Base-by-base conservation (phyloP, 805 yeast species). In the Metschnikowia continentalis region DNA sequence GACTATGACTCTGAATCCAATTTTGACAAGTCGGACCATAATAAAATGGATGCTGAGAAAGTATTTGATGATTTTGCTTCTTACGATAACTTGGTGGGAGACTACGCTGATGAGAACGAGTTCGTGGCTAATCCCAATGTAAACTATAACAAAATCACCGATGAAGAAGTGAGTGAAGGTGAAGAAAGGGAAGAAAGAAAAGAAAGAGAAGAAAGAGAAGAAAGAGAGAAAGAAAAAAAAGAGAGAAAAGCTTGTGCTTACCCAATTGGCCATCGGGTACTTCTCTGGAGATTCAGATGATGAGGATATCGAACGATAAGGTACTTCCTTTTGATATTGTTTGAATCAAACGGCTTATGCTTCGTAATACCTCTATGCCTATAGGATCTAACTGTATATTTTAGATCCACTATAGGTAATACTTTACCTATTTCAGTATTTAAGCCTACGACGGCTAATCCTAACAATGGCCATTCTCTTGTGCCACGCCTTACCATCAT, bases 221-320 rank as follows among this genome's bases (percentile, higher is more conserved):
- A 56, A 59, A 35, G 61, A 17, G 17, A 17, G 17, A 17, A 17
- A 17, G 17, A 17, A 2, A 17, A 2, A 17, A 17, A 17, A 17
- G 17, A 17, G 17, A 17, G 19, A 69, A 46, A 60, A 64, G 46
- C 64, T 64, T 37, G 65, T 63, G 10, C 74, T 90, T 13, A 96
- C 97, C 0, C 83, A 80, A 42, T 72, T 90, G 46, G 83, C 85
- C 47, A 71, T 81, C 1, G 99, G 99, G 4, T 94, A 88, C 67
- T 79, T 79, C 53, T 90, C 97, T 5, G 95, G 90, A 5, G 96
- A 87, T 2, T 84, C 88, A 1, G 95, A 88, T 35, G 82, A 77
- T 14, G 85, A 80, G 40, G 75, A 61, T 17, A 57, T 64, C n/a
- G 75, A 61, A 67, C 46, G 84, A 80, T 60, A 65, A 72, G 43